phyloP scores from a whole-genome alignment of 306 rosid species.

The Hippophae gyantsensis region DNA sequence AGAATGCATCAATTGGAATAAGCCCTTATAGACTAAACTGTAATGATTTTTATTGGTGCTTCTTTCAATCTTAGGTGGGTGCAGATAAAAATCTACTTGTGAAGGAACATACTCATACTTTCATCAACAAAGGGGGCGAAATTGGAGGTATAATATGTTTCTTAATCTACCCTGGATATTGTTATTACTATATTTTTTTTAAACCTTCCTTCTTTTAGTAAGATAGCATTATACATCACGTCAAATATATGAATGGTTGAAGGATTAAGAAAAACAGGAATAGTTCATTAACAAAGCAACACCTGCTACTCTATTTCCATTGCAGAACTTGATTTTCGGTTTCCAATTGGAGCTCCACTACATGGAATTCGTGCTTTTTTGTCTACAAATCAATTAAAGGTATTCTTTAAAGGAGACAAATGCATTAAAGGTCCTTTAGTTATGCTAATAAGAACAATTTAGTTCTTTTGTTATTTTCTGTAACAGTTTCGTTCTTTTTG shows the following conservation, averaged over 20 bases:
- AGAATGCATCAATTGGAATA: not conserved
- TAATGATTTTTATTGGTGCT: slow-evolving; percentile 12
- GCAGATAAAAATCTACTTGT: slow-evolving; percentile 81
- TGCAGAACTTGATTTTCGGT: slow-evolving; percentile 96
- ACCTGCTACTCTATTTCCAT: slow-evolving; percentile 26
- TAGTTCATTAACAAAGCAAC: not conserved
- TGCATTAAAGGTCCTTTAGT: too few relatives aligned
- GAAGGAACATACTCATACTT: slow-evolving; percentile 94
- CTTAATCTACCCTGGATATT: not conserved
- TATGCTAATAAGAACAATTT: too few relatives aligned
- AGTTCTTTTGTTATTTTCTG: too few relatives aligned
- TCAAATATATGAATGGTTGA: not conserved
- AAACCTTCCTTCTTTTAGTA: slow-evolving; percentile 1
- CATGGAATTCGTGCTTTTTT: slow-evolving; percentile 93
- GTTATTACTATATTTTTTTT: not conserved
- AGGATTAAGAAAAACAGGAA: not conserved
- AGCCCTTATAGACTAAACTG: not conserved
- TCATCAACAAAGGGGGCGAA: slow-evolving; percentile 89
- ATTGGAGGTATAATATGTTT: slow-evolving; percentile 64
- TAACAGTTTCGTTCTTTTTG: too few relatives aligned
- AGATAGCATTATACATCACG: not conserved
- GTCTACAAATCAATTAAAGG: slow-evolving; percentile 89
- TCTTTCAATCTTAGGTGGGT: slow-evolving; percentile 56
- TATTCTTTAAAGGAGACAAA: slow-evolving; percentile 8
- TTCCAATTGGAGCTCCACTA: slow-evolving; percentile 83